Percentiles rank a stretch among this genome's conserved stretches.
Evolutionary conservation across 495 filamentous ascomycete species (phyloP).

Genomic region (Penicillium silybi): DNA sequence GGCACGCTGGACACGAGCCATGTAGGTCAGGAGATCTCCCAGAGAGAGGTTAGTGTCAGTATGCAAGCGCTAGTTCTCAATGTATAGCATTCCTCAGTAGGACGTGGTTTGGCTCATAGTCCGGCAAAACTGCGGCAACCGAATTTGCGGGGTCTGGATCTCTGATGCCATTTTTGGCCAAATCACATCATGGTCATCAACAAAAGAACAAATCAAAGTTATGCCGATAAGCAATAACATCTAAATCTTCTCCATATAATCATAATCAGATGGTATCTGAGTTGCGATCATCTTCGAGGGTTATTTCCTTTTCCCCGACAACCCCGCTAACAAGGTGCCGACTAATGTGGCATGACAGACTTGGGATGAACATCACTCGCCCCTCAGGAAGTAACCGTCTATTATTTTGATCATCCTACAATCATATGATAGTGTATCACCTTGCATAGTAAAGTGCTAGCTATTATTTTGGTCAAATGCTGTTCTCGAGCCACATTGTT

Average conservation of each 20-base stretch:
- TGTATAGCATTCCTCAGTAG: too few species aligned
- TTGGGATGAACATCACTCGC: background rate
- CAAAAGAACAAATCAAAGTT: background rate
- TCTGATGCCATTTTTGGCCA: background rate
- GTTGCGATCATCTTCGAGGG: background rate
- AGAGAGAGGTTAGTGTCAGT: background rate
- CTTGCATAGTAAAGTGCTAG: background rate
- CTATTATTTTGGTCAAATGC: background rate
- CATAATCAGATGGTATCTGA: background rate
- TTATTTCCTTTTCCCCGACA: background rate
- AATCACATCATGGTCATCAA: background rate
- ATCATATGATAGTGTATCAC: background rate
- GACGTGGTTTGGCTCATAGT: background rate
- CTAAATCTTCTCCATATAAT: background rate
- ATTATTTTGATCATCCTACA: background rate
- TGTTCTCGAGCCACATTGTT: background rate
- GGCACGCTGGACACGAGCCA: conserved; percentile 8
- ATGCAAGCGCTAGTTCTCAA: background rate
- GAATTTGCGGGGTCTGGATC: conserved; percentile 2
- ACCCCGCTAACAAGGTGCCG: background rate
- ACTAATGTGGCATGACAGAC: background rate
- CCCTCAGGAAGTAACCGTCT: background rate
- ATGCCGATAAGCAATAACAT: background rate
- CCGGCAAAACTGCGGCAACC: conserved; percentile 1
- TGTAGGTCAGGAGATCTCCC: background rate